Base-by-base conservation (phyloP, 176 grass and related monocot species). In the Carex kokanica region DNA sequence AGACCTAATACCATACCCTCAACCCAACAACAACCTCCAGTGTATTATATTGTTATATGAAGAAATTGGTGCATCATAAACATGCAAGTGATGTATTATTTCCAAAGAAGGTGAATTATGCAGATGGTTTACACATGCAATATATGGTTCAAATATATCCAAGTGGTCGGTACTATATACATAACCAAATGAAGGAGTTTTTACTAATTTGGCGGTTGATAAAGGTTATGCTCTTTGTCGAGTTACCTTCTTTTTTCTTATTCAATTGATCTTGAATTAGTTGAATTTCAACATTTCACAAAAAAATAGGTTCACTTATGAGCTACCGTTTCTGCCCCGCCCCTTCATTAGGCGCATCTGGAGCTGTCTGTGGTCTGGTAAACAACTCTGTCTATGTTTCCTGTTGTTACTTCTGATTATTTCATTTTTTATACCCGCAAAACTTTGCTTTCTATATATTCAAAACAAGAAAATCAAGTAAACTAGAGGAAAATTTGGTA, bases 301-400 rank as follows among this genome's bases (percentile, higher is more conserved):
- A 89, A 80, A 53, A 36, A 86, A 88, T 84, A 98, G 95, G 95
- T 93, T 93, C 95, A 20, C 10, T 95, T 52, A 89, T 98, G 92
- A 98, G 95, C 74, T 98, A 95, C 49, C 16, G 20, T 12, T 98
- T 71, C 53, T 86, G 89, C 17, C 61, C 61, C 43, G 87, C 79
- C 43, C 93, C 92, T 85, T 84, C 91, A 53, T 87, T 98, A 83
- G 95, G 95, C 83, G 92, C 92, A 10, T 98, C 95, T 64, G 95
- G 92, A 49, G 95, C 92, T 43, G 92, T 98, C 81, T 98, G 94
- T 78, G 89, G 95, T 90, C 83, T 98, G 88, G 95, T 98, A 93
- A 54, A 52, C 45, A 25, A 8, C 14, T 15, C 72, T 75, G 47
- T 54, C 12, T 27, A 75, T 14, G 27, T 57, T 81, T 32, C 55